phyloP scores from a whole-genome alignment of 2,329 filamentous ascomycete genomes.

The Fusarium chuoi region DNA sequence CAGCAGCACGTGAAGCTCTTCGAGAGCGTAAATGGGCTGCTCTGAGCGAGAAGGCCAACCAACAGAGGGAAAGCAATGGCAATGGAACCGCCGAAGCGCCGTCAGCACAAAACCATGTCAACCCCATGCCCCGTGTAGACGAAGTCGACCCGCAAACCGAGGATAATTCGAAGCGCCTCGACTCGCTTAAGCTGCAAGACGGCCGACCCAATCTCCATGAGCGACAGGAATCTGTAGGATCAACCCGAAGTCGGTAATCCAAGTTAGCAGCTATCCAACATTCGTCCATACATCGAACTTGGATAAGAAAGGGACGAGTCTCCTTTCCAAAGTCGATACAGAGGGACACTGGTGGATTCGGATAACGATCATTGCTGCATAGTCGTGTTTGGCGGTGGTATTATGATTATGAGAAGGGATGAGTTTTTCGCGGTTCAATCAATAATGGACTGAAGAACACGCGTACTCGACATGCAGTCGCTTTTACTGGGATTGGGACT shows the following conservation, averaged over 20 bases:
- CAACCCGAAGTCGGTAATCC: constrained; percentile 61
- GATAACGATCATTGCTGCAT: constrained; percentile 29
- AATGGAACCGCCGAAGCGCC: constrained; percentile 44
- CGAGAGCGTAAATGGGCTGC: constrained; percentile 91
- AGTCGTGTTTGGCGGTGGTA: constrained; percentile 24
- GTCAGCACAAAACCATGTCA: constrained; percentile 51
- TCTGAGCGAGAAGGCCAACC: constrained; percentile 81
- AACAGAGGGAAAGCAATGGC: constrained; percentile 62
- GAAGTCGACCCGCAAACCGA: constrained; percentile 83
- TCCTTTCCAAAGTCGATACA: constrained; percentile 8
- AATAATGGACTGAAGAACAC: constrained; percentile 36
- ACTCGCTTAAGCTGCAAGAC: constrained; percentile 91
- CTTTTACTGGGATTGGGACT: constrained; percentile 27
- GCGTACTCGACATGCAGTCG: constrained; percentile 31
- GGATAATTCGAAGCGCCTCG: constrained; percentile 86
- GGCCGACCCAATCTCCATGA: constrained; percentile 68
- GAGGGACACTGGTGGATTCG: constrained; percentile 2
- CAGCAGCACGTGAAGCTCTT: constrained; percentile 82
- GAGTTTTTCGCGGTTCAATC: constrained; percentile 36
- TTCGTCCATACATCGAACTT: constrained; percentile 12
- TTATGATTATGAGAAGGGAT: constrained; percentile 36
- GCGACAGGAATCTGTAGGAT: constrained; percentile 69
- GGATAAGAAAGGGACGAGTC: constrained; percentile 16
- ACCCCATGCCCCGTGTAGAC: constrained; percentile 66
- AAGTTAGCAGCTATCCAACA: constrained; percentile 9